Evolutionary conservation across 2,329 filamentous ascomycete species (phyloP).

Genomic region (Botrytis paeoniae): DNA sequence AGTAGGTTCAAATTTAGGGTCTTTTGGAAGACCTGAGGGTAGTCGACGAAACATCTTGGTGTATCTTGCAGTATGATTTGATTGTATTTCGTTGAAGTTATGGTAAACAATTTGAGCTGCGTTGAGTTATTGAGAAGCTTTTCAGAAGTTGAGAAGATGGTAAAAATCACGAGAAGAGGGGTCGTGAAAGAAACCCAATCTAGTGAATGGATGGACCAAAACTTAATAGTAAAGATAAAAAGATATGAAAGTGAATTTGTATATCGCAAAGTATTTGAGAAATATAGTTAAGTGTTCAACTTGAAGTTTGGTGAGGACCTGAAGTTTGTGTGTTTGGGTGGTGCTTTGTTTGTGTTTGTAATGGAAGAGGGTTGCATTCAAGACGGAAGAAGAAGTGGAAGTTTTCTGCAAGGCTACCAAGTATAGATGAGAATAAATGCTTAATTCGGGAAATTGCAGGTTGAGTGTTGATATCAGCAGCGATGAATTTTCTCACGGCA

Average conservation of each 20-base stretch:
- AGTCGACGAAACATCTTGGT: slow-evolving; percentile 72
- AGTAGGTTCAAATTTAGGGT: slow-evolving; percentile 63
- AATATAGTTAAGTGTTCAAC: neutral
- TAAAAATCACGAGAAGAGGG: neutral
- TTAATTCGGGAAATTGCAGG: neutral
- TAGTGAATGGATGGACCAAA: neutral
- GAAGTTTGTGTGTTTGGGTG: neutral
- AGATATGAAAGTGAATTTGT: neutral
- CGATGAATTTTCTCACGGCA: neutral
- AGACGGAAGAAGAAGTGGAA: neutral
- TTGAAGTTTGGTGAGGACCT: neutral
- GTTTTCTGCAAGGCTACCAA: slow-evolving; percentile 3
- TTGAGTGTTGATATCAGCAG: too few relatives aligned
- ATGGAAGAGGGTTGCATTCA: neutral
- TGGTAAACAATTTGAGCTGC: neutral
- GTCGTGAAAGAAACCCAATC: neutral
- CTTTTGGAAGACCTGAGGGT: slow-evolving; percentile 65
- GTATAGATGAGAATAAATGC: neutral
- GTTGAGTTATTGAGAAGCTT: neutral
- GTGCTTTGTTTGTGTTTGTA: neutral
- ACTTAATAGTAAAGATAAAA: neutral
- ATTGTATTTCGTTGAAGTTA: neutral
- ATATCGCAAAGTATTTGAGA: neutral
- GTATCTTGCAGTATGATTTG: neutral
- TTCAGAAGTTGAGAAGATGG: neutral